phyloP scores from a whole-genome alignment of 805 yeast genomes.

The Candida lessepsii region DNA sequence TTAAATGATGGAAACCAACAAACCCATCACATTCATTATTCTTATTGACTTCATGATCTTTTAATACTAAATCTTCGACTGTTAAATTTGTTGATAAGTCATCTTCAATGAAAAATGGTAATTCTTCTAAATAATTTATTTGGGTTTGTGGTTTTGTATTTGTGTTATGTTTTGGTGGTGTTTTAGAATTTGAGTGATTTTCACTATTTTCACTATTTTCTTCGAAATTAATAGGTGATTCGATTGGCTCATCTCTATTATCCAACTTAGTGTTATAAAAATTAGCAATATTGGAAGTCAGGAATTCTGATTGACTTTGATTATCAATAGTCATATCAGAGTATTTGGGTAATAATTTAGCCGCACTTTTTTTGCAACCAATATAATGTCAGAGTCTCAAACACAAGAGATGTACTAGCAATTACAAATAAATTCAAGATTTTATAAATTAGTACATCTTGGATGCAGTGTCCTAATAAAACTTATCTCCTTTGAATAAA shows the following conservation, averaged over 20 bases:
- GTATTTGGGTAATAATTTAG: background rate
- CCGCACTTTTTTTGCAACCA: background rate
- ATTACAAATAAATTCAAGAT: background rate
- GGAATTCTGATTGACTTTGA: constrained; percentile 3
- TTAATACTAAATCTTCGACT: constrained; percentile 18
- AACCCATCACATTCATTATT: constrained; percentile 27
- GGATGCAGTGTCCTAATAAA: no score
- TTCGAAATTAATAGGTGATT: background rate
- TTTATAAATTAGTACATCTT: no score
- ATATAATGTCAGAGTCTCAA: no score
- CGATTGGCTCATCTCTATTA: background rate
- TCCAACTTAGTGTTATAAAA: background rate
- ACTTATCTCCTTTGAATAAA: no score
- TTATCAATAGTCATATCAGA: constrained; percentile 1
- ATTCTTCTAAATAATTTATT: constrained; percentile 3
- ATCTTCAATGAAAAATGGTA: constrained; percentile 4
- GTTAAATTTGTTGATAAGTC: constrained; percentile 4
- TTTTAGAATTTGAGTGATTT: background rate
- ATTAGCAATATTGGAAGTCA: constrained; percentile 2
- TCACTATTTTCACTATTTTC: background rate
- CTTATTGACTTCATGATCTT: constrained; percentile 19
- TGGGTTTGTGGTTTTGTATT: constrained; percentile 2
- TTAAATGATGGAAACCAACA: constrained; percentile 61
- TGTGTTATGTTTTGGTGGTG: no score
- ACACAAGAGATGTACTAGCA: no score